Percentiles rank a stretch among this genome's conserved stretches.
Conservation (phyloP, 129 eudicot species). For the Saussurea involucrata region DNA sequence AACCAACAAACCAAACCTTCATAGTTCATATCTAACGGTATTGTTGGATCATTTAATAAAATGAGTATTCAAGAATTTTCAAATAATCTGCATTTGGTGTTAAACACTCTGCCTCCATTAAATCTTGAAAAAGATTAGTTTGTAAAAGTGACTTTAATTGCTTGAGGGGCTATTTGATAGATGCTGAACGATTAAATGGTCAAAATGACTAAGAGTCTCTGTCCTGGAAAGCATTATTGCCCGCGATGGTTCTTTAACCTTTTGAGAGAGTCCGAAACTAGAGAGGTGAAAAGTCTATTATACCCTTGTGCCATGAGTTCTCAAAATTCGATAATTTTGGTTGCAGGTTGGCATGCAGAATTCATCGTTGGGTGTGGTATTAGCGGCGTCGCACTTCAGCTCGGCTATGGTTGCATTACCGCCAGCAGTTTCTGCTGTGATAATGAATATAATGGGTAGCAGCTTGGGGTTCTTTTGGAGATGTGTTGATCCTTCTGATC, state of each 20-base stretch:
- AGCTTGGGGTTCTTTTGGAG: slow-evolving; percentile 80
- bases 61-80: too few relatives aligned
- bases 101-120: too few relatives aligned
- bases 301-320: slow-evolving; percentile 17
- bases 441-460: slow-evolving; percentile 94
- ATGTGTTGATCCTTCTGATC: slow-evolving; percentile 54
- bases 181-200: background rate
- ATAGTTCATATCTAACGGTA: background rate
- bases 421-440: slow-evolving; percentile 75
- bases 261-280: background rate
- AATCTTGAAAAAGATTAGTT: background rate
- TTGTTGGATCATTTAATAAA: too few relatives aligned
- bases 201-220: background rate
- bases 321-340: background rate
- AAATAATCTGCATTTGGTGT: too few relatives aligned
- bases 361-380: slow-evolving; percentile 84
- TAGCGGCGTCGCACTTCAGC: slow-evolving; percentile 76
- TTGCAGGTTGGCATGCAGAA: slow-evolving; percentile 96
- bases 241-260: background rate
- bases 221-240: too few relatives aligned
- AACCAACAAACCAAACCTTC: background rate
- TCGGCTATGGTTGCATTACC: slow-evolving; percentile 78
- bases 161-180: background rate
- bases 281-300: slow-evolving; percentile 6
- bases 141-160: background rate